Evolutionary conservation across 2,329 filamentous ascomycete genomes (phyloP).

Genomic region (Fusarium tjaetaba): DNA sequence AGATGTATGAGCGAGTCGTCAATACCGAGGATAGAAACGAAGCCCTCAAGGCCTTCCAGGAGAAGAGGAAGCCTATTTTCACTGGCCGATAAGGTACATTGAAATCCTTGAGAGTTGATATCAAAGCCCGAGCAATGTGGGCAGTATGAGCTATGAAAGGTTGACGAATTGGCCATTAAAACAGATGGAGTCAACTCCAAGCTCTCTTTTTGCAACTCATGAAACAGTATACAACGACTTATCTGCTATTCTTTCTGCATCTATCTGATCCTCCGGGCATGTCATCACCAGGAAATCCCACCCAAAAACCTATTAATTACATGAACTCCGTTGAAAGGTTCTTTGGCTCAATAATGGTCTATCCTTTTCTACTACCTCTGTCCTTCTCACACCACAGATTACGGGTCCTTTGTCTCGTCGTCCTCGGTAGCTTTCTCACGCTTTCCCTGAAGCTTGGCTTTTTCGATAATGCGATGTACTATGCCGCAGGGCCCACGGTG

Average conservation of each 20-base stretch:
- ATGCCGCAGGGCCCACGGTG: neutral
- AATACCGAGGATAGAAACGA: conserved; percentile 87
- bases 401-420: neutral
- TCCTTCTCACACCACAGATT: neutral
- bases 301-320: conserved; percentile 17
- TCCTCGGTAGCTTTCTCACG: neutral
- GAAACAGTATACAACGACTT: neutral
- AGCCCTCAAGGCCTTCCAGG: conserved; percentile 83
- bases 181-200: neutral
- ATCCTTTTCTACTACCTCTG: neutral
- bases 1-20: conserved; percentile 85
- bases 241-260: conserved; percentile 14
- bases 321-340: neutral
- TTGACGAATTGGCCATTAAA: neutral
- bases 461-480: neutral
- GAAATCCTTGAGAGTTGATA: neutral
- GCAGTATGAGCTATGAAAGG: neutral
- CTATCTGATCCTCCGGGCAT: conserved; percentile 20
- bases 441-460: neutral
- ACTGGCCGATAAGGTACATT: conserved; percentile 57
- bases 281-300: neutral
- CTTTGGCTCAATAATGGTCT: neutral
- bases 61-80: conserved; percentile 70
- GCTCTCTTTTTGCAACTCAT: neutral
- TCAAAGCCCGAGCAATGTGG: neutral